A percentile compares a stretch with the other conserved stretches of the same genome.
These are phyloP conservation scores for Stagonosporopsis cucurbitacearum DNA, from an alignment of 2,329 filamentous ascomycete species.

Conservation along the genomic window DNA sequence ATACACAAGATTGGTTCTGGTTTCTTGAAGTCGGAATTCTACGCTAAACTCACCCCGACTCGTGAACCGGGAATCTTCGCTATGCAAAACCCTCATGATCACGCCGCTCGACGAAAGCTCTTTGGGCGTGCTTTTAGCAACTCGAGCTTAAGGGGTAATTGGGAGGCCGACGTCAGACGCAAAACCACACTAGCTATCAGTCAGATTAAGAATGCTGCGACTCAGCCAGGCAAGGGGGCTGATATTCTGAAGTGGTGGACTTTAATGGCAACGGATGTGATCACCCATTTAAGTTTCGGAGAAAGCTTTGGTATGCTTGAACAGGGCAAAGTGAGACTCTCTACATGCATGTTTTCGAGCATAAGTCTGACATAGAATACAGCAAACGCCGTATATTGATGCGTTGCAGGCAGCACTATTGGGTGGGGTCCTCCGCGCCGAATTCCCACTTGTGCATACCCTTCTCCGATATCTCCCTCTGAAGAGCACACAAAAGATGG, in stretches of 20 bases:
- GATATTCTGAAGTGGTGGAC: constrained; percentile 51
- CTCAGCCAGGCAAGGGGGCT: constrained; percentile 26
- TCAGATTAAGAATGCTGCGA: constrained; percentile 37
- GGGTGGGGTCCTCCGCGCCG: constrained; percentile 40
- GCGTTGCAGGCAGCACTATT: constrained; percentile 36
- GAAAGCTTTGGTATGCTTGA: constrained; percentile 51
- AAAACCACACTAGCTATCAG: constrained; percentile 43
- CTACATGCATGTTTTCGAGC: not conserved
- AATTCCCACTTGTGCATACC: constrained; percentile 37
- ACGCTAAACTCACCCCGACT: constrained; percentile 36
- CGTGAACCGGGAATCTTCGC: constrained; percentile 46
- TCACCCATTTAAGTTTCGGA: constrained; percentile 49
- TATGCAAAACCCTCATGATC: constrained; percentile 46
- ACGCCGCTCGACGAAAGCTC: constrained; percentile 46
- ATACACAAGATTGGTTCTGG: constrained; percentile 49
- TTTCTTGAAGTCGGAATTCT: constrained; percentile 53
- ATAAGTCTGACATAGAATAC: not conserved
- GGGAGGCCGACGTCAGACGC: constrained; percentile 45
- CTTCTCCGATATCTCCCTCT: constrained; percentile 24
- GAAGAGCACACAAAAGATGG: constrained; percentile 9
- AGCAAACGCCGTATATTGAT: constrained; percentile 38
- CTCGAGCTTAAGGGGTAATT: constrained; percentile 43
- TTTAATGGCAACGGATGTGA: constrained; percentile 51
- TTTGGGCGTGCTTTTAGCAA: constrained; percentile 49
- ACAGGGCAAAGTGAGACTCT: constrained; percentile 35